Base-by-base conservation (phyloP, 2,329 filamentous ascomycete genomes). In the Curvularia sp. region DNA sequence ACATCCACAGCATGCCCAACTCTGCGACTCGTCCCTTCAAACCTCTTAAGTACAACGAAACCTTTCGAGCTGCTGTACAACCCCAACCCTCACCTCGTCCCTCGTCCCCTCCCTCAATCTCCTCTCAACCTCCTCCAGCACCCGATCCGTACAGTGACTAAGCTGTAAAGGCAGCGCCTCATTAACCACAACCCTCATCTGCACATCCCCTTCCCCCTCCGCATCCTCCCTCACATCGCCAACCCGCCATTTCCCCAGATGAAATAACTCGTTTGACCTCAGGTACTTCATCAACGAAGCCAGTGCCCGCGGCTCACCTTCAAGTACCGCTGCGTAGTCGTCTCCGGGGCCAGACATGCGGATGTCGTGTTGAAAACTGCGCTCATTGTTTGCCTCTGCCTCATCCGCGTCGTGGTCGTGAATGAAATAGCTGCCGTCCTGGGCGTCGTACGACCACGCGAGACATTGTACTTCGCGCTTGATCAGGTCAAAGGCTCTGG, bases 381-480 rank as follows among this genome's bases (percentile, higher is more conserved):
- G 35, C 20, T 24, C 44, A 6, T 46, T 28, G 15, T 9, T 18
- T 38, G n/a, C 15, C 26, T 28, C 26, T 28, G 26, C 22, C 22
- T 53, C 49, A 10, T 5, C 35, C 22, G 46, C 42, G 10, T 57
- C 55, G 1, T 44, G 30, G 7, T 54, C 50, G 22, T 13, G 24
- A 6, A 58, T 49, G 12, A 2, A 38, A 12, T 46, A 39, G 9
- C 1, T 49, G 8, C 24, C 22, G 15, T 30, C n/a, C n/a, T 49
- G 6, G 1, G 28, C 18, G 1, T 48, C 13, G 4, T 5, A 38
- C 13, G 5, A 6, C 15, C 35, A 44, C 1, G 55, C 18, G 6
- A 58, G 31, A 20, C 35, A 35, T 13, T 49, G 35, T 7, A 54
- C 24, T 15, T 58, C 55, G 13, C 35, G 9, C 10, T n/a, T 48